phyloP scores from a whole-genome alignment of 2,329 filamentous ascomycete species.

The Colletotrichum scovillei region DNA sequence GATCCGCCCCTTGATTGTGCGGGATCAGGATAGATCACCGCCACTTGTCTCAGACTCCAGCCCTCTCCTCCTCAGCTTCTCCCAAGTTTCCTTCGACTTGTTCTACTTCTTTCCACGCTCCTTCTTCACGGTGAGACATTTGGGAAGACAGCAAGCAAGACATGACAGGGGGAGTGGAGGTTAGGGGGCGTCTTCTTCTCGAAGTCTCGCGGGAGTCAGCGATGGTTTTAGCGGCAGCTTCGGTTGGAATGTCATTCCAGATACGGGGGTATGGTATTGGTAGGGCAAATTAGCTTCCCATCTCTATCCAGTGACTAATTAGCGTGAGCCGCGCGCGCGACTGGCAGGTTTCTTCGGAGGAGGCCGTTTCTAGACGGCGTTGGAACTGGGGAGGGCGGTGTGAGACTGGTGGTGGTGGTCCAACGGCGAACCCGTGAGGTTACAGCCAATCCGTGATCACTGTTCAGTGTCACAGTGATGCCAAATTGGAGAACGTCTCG shows the following conservation, averaged over 20 bases:
- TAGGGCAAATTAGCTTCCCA: neutral
- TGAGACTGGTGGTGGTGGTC: neutral
- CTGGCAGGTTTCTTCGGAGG: neutral
- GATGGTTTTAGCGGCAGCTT: neutral
- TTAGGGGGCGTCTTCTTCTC: neutral
- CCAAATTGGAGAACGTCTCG: neutral
- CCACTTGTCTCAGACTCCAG: neutral
- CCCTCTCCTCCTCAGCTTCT: neutral
- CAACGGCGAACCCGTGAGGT: slow-evolving; percentile 2
- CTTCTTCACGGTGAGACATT: neutral
- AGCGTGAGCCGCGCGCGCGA: neutral
- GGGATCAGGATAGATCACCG: neutral
- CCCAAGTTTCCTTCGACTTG: neutral
- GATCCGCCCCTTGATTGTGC: neutral
- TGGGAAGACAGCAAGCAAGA: neutral
- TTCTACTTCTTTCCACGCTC: neutral
- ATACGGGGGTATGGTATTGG: neutral
- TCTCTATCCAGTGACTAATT: no score
- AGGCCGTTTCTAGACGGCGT: slow-evolving; percentile 7
- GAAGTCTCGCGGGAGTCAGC: neutral
- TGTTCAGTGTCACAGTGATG: neutral
- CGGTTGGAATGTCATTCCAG: neutral
- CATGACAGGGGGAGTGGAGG: neutral
- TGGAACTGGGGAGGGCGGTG: neutral
- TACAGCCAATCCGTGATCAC: neutral